Percentiles rank a stretch among this genome's conserved stretches.
Conservation (phyloP, 441 rosid genomes). For the Syzygium syzygioides region DNA sequence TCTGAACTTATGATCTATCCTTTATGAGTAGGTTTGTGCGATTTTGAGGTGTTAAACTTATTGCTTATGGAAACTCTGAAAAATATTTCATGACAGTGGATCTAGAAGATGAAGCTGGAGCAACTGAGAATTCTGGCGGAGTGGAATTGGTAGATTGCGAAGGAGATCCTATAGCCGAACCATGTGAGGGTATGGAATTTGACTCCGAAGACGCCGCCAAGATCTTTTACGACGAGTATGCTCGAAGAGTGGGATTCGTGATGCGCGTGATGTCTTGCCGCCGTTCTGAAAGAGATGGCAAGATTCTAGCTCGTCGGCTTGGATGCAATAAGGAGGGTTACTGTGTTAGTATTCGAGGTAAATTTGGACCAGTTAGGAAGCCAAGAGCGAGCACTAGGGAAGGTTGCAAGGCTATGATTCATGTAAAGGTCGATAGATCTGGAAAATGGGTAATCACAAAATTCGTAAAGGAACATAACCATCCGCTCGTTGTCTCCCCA, state of each 20-base stretch:
- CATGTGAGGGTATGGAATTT: slow-evolving; percentile 23
- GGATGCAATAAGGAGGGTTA: slow-evolving; percentile 73
- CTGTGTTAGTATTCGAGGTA: slow-evolving; percentile 63
- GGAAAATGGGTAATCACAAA: slow-evolving; percentile 63
- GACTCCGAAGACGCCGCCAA: slow-evolving; percentile 43
- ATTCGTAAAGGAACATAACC: slow-evolving; percentile 59
- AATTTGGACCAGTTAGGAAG: slow-evolving; percentile 46
- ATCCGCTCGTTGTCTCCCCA: slow-evolving; percentile 57
- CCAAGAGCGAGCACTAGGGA: slow-evolving; percentile 55
- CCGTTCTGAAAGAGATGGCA: slow-evolving; percentile 61
- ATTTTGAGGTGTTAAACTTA: not conserved
- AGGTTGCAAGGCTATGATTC: slow-evolving; percentile 69
- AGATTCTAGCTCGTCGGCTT: slow-evolving; percentile 57
- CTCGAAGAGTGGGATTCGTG: slow-evolving; percentile 51
- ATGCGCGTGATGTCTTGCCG: slow-evolving; percentile 75
- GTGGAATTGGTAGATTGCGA: slow-evolving; percentile 19
- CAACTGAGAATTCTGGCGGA: slow-evolving; percentile 34
- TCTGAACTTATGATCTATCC: not conserved
- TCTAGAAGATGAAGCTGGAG: slow-evolving; percentile 35
- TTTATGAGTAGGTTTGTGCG: not conserved
- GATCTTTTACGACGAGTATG: slow-evolving; percentile 55
- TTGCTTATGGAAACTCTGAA: not conserved
- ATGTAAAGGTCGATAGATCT: slow-evolving; percentile 44
- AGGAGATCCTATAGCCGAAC: slow-evolving; percentile 41
- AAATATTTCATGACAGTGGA: slow-evolving; percentile 30